These are phyloP conservation scores for Lunularia cruciata DNA, from an alignment of 225 moss, liverwort and hornwort species.

Conservation along the genomic window DNA sequence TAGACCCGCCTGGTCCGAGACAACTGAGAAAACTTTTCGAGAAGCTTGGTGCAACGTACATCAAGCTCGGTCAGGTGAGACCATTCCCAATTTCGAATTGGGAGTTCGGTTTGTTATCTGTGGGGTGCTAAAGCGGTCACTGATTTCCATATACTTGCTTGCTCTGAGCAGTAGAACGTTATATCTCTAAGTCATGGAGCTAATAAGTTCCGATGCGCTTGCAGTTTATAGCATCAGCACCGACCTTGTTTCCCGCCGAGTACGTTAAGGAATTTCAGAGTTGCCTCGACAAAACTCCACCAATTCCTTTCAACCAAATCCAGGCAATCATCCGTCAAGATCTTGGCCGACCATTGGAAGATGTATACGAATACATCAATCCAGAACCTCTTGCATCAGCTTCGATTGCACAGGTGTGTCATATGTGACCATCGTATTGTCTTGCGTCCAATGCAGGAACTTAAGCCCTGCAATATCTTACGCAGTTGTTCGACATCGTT, in stretches of 20 bases:
- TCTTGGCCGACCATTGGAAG: conserved; percentile 79
- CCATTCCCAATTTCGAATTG: too few relatives aligned
- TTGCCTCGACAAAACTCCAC: conserved; percentile 85
- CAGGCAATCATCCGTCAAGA: conserved; percentile 77
- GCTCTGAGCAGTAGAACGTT: too few relatives aligned
- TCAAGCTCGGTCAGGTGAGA: conserved; percentile 92
- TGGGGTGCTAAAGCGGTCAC: too few relatives aligned
- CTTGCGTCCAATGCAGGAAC: background rate
- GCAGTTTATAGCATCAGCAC: conserved; percentile 92
- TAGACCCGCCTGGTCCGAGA: conserved; percentile 76
- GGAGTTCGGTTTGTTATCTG: too few relatives aligned
- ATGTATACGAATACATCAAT: conserved; percentile 87
- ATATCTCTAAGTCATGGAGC: background rate
- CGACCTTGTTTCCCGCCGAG: conserved; percentile 89
- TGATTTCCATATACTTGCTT: background rate
- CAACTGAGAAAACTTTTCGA: conserved; percentile 86
- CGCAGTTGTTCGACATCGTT: too few relatives aligned
- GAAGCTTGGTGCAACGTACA: conserved; percentile 94
- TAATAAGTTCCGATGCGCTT: background rate
- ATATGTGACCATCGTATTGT: background rate
- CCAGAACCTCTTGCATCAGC: conserved; percentile 91
- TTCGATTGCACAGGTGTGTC: conserved; percentile 81
- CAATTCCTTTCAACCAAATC: conserved; percentile 68
- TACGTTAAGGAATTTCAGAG: conserved; percentile 97
- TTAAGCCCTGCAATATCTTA: too few relatives aligned